Conservation (phyloP, 2,329 filamentous ascomycete species). For the Parascedosporium putredinis region DNA sequence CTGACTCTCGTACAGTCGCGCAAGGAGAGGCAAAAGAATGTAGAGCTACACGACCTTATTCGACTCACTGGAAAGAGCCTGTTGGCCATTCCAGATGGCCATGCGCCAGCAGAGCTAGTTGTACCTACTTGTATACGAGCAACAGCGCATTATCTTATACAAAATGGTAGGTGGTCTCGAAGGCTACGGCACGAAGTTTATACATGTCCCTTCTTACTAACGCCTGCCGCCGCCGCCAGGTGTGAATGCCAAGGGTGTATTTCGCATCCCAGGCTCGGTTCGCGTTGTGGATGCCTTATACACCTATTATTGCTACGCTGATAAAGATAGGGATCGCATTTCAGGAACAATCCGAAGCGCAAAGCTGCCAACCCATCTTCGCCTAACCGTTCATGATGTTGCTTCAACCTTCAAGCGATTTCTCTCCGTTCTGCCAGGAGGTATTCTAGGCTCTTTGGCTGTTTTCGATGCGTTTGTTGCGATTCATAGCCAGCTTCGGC, state of each 20-base stretch:
- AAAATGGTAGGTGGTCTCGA: slow-evolving; percentile 47
- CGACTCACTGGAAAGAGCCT: slow-evolving; percentile 52
- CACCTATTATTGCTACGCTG: slow-evolving; percentile 48
- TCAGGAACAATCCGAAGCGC: slow-evolving; percentile 48
- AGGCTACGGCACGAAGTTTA: background rate
- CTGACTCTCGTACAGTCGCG: slow-evolving; percentile 30
- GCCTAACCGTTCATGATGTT: slow-evolving; percentile 51
- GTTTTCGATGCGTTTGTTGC: slow-evolving; percentile 53
- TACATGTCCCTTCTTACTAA: slow-evolving; percentile 11
- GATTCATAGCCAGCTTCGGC: slow-evolving; percentile 45
- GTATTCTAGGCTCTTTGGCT: slow-evolving; percentile 51
- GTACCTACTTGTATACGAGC: slow-evolving; percentile 58
- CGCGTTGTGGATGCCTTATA: slow-evolving; percentile 48
- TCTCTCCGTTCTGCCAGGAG: slow-evolving; percentile 52
- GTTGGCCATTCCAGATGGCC: slow-evolving; percentile 49
- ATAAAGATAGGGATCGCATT: slow-evolving; percentile 37
- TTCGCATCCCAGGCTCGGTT: slow-evolving; percentile 51
- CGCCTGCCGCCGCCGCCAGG: slow-evolving; percentile 11
- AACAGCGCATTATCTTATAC: slow-evolving; percentile 52
- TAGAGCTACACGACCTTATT: slow-evolving; percentile 48
- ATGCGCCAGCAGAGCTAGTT: slow-evolving; percentile 44
- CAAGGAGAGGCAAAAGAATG: slow-evolving; percentile 35
- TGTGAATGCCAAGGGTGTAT: slow-evolving; percentile 45
- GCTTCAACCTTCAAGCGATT: slow-evolving; percentile 58
- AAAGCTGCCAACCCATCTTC: slow-evolving; percentile 50